A percentile compares a stretch with the other conserved stretches of the same genome.
Conservation (phyloP, 768 basidiomycete species). For the Multifurca ochricompacta region DNA sequence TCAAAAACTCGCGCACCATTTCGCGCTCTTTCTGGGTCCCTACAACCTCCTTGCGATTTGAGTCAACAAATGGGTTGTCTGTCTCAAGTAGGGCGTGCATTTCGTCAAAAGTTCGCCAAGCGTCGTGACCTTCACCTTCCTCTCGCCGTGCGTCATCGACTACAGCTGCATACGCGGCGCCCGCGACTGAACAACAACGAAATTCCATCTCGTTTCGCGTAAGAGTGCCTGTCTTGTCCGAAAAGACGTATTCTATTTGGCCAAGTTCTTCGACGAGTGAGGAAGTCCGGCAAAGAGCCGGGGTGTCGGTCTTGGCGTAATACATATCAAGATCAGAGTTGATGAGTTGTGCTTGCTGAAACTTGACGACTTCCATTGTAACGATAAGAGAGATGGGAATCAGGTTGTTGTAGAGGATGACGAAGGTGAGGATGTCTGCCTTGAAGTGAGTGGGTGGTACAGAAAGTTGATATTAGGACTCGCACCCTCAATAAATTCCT, state of each 20-base stretch:
- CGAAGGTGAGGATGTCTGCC: conserved; percentile 92
- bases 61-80: conserved; percentile 49
- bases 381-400: conserved; percentile 99
- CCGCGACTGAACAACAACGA: conserved; percentile 80
- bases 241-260: conserved; percentile 95
- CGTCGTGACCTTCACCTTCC: conserved; percentile 45
- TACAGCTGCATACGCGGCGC: conserved; percentile 80
- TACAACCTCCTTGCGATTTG: conserved; percentile 23
- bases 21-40: conserved; percentile 32
- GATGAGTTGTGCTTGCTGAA: conserved; percentile 94
- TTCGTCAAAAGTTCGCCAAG: conserved; percentile 77
- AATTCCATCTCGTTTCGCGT: conserved; percentile 99
- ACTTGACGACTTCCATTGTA: conserved; percentile 99
- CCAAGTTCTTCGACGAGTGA: conserved; percentile 97
- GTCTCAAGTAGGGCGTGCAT: conserved; percentile 50
- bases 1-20: conserved; percentile 30
- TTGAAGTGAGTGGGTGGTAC: background rate
- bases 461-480: background rate
- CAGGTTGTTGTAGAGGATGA: conserved; percentile 98
- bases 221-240: conserved; percentile 90
- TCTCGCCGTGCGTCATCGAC: conserved; percentile 81
- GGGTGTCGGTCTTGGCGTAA: conserved; percentile 88
- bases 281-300: conserved; percentile 95
- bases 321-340: conserved; percentile 99
- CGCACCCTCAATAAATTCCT: conserved; percentile 77